phyloP scores from a whole-genome alignment of 257 asterid species.

The Apocynum venetum region DNA sequence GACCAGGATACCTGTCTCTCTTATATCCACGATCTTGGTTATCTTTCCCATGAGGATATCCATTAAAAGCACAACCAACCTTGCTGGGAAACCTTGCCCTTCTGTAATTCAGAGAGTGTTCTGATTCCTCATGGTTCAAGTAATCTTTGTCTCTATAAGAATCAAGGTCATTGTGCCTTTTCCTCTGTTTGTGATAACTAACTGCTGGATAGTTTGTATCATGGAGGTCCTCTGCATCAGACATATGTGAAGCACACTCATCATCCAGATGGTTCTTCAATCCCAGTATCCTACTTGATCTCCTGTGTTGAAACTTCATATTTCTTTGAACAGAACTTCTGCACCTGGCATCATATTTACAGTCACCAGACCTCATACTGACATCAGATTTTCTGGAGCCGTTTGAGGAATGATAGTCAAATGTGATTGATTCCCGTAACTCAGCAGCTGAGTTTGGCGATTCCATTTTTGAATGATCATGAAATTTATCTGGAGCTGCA shows the following conservation, averaged over 20 bases:
- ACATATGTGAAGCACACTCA: constrained; percentile 27
- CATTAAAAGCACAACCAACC: constrained; percentile 18
- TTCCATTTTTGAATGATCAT: constrained; percentile 16
- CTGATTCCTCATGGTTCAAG: constrained; percentile 20
- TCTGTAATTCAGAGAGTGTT: constrained; percentile 15
- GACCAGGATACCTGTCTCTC: constrained; percentile 20
- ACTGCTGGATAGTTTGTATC: constrained; percentile 21
- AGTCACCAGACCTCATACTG: constrained; percentile 20
- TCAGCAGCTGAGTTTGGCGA: constrained; percentile 21
- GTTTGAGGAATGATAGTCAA: constrained; percentile 22
- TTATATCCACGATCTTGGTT: constrained; percentile 27
- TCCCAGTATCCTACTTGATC: constrained; percentile 20
- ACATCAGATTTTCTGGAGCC: constrained; percentile 18
- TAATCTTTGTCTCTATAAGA: constrained; percentile 22
- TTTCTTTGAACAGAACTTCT: constrained; percentile 23
- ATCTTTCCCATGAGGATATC: constrained; percentile 24
- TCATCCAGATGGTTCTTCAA: constrained; percentile 20
- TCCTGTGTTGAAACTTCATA: constrained; percentile 18
- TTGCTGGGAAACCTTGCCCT: constrained; percentile 25
- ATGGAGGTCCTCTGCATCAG: constrained; percentile 25
- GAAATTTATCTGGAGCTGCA: constrained; percentile 20
- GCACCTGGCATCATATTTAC: constrained; percentile 25
- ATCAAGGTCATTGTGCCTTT: constrained; percentile 14
- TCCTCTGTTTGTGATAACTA: constrained; percentile 22
- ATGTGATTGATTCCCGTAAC: constrained; percentile 16